Evolutionary conservation across 305 asterid species (phyloP).

Genomic region (Ajuga reptans): DNA sequence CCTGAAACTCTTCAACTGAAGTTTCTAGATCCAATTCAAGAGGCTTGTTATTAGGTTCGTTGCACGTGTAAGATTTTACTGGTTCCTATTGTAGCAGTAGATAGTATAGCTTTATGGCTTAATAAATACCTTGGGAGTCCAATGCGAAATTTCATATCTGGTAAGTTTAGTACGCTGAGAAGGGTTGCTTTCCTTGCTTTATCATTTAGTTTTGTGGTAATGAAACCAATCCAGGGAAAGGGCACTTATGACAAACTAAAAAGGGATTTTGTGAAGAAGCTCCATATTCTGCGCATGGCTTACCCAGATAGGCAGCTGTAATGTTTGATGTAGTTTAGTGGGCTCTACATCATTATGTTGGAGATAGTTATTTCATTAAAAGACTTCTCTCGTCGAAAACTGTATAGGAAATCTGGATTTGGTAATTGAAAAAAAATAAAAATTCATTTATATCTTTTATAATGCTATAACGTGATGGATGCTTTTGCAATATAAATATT

Average conservation of each 20-base stretch:
- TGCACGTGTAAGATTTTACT: slow-evolving; percentile 4
- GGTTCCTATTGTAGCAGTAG: not conserved
- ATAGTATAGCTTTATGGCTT: not conserved
- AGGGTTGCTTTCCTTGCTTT: not conserved
- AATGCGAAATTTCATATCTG: not conserved
- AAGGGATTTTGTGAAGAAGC: not conserved
- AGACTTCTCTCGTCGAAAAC: slow-evolving; percentile 2
- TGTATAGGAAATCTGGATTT: slow-evolving; percentile 5
- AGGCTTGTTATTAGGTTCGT: slow-evolving; percentile 5
- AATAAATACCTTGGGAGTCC: not conserved
- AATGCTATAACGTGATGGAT: not conserved
- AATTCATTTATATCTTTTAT: not conserved
- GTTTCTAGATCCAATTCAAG: slow-evolving; percentile 3
- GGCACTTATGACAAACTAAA: not conserved
- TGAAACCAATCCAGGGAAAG: not conserved
- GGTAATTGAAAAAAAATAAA: not conserved
- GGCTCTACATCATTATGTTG: not conserved
- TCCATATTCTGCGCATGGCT: not conserved
- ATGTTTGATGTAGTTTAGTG: not conserved
- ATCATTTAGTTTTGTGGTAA: not conserved
- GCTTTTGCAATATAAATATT: not conserved
- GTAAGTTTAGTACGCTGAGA: not conserved
- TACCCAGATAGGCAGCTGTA: not conserved
- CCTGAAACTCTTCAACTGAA: not conserved
- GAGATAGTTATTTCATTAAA: not conserved